A percentile compares a stretch with the other conserved stretches of the same genome.
phyloP scores from a whole-genome alignment of 768 basidiomycete genomes.

The Glaciozyma antarctica region DNA sequence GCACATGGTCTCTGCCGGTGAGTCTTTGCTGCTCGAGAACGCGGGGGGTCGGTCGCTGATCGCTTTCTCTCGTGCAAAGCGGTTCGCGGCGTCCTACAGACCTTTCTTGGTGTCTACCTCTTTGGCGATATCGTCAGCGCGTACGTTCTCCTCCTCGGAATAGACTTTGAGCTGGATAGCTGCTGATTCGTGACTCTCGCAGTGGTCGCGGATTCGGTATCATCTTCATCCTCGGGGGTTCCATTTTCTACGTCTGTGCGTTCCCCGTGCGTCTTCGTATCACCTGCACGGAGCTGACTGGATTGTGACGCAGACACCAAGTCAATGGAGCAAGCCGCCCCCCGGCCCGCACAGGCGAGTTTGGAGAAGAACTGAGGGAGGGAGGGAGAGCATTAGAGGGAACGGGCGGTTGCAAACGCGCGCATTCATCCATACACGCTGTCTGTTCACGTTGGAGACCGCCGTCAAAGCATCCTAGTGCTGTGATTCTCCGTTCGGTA shows the following conservation, averaged over 20 bases:
- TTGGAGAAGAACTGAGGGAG: too few relatives aligned
- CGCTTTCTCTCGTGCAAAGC: conserved; percentile 41
- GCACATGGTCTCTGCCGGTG: conserved; percentile 79
- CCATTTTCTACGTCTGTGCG: conserved; percentile 54
- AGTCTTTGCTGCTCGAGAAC: neutral
- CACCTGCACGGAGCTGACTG: neutral
- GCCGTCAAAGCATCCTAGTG: too few relatives aligned
- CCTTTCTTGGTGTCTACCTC: conserved; percentile 66
- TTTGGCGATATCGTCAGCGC: conserved; percentile 71
- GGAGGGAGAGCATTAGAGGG: too few relatives aligned
- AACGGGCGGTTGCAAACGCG: too few relatives aligned
- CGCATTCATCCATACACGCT: neutral
- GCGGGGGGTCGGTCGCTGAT: neutral
- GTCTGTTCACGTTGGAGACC: neutral
- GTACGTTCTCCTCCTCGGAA: conserved; percentile 44
- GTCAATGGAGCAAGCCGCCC: conserved; percentile 14
- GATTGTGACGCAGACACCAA: conserved; percentile 21
- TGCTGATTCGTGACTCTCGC: conserved; percentile 1
- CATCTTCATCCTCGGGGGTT: conserved; percentile 67
- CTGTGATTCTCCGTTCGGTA: neutral
- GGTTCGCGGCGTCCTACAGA: conserved; percentile 86
- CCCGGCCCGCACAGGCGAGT: conserved; percentile 1
- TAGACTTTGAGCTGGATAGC: conserved; percentile 3
- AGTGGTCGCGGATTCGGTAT: conserved; percentile 77
- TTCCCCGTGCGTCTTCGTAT: neutral